These are phyloP conservation scores for Pythium folliculosum DNA, from an alignment of 352 stramenopile species.

Conservation along the genomic window DNA sequence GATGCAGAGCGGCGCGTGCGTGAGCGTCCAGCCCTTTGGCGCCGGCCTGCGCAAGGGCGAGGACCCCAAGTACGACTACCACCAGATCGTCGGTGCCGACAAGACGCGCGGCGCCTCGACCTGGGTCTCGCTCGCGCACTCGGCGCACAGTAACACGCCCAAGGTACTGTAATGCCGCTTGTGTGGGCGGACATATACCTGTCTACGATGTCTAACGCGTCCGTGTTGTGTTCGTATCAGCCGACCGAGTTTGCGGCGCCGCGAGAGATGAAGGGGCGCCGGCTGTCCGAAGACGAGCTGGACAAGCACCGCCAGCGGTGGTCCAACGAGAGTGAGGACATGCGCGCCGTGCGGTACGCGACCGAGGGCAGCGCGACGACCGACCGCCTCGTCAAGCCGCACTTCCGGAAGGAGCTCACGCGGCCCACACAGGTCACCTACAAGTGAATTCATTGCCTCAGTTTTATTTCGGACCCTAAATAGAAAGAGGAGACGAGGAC, in stretches of 20 bases:
- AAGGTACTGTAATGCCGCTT: conserved; percentile 25
- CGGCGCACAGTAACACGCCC: conserved; percentile 49
- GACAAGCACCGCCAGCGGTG: conserved; percentile 60
- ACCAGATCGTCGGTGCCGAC: conserved; percentile 65
- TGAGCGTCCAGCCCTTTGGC: conserved; percentile 46
- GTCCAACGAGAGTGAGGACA: conserved; percentile 56
- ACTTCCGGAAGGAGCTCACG: conserved; percentile 66
- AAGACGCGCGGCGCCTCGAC: conserved; percentile 46
- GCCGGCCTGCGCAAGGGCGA: conserved; percentile 45
- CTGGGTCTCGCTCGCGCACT: conserved; percentile 67
- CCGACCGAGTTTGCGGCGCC: conserved; percentile 70
- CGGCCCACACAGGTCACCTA: conserved; percentile 51
- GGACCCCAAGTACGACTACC: conserved; percentile 71
- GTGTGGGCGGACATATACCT: not conserved
- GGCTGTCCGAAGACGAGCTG: conserved; percentile 50
- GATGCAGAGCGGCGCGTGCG: conserved; percentile 51
- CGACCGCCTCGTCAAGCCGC: conserved; percentile 44
- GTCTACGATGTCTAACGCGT: not conserved
- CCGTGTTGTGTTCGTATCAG: not conserved
- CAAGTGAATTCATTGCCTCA: conserved; percentile 25
- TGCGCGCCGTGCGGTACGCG: conserved; percentile 57
- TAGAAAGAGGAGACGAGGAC: not conserved
- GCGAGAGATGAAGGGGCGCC: conserved; percentile 51
- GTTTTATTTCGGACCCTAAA: conserved; percentile 1
- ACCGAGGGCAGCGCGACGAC: conserved; percentile 55